Evolutionary conservation across 2,329 filamentous ascomycete species (phyloP), one percentile per base, ranked within the genome.

Genomic region (Lomentospora prolificans): DNA sequence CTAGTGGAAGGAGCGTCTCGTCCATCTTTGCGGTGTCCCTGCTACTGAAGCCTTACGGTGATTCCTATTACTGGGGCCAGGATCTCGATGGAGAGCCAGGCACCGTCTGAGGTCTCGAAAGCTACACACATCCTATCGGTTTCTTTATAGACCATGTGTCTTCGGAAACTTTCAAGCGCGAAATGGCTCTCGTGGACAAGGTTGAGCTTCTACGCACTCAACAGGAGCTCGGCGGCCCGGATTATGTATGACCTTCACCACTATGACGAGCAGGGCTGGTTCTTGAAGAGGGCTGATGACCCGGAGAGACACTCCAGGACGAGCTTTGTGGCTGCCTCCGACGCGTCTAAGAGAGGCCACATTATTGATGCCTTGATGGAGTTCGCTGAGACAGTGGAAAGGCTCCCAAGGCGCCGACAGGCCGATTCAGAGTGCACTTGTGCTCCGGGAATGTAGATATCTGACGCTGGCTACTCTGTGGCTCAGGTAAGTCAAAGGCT

Each of bases 171-270:
- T 61, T 61, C 57, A 60, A 61, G 51, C 31, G 46, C 19, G 55
- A 61, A 50, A 61, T 61, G 60, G 55, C 54, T 7, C 50, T 57
- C 22, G 59, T 60, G 10, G 60, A 61, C 51, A 44, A 50, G 2
- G 60, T 60, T 27, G 48, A 58, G 54, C 52, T 61, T 12, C 56
- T 61, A 4, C 28, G 50, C 22, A 50, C 24, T 7, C 19, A 51
- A 36, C 58, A 60, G 39, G 58, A 57, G 12, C 51, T 60, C 1
- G 55, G 50, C 6, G 58, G 55, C 28, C 55, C 55, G 25, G 58
- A 61, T 46, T 61, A 61, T 50, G 60, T 61, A 61, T 50, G 60
- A 61, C 33, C 54, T 61, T n/a, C 51, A 60, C 33, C 60, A 61
- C 48, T 61, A 61, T 51, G 60, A 61, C 39, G 36, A 51, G 28